phyloP scores from a whole-genome alignment of 306 rosid species.

The Medicago truncatula region DNA sequence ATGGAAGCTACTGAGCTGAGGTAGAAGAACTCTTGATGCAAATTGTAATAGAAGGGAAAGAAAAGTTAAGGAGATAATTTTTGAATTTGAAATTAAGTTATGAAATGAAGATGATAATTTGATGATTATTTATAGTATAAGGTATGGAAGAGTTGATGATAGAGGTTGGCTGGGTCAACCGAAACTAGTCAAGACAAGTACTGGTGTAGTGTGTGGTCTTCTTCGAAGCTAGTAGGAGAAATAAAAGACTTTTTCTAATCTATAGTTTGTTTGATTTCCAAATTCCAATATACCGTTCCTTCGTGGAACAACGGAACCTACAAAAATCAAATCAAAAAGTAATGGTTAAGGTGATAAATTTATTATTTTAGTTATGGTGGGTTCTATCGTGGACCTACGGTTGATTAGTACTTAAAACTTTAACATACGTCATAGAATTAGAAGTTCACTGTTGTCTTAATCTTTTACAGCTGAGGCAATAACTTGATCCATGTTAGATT shows the following conservation, averaged over 20 bases:
- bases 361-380: not conserved
- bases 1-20: constrained; percentile 16
- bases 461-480: no score
- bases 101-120: constrained; percentile 1
- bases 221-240: not conserved
- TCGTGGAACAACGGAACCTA: not conserved
- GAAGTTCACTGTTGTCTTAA: not conserved
- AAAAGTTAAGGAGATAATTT: not conserved
- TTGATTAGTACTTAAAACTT: no score
- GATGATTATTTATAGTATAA: constrained; percentile 8
- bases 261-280: not conserved
- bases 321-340: not conserved
- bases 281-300: not conserved
- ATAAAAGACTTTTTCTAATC: not conserved
- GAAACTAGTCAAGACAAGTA: not conserved
- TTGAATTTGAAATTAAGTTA: constrained; percentile 6
- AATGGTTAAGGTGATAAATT: not conserved
- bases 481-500: no score
- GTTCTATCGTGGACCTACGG: no score
- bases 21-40: not conserved
- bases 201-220: not conserved
- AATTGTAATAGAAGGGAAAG: not conserved
- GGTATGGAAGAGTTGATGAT: not conserved
- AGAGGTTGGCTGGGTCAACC: not conserved
- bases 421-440: no score